These are phyloP conservation scores for Nothopassalora personata DNA, from an alignment of 2,329 filamentous ascomycete species.

Conservation along the genomic window DNA sequence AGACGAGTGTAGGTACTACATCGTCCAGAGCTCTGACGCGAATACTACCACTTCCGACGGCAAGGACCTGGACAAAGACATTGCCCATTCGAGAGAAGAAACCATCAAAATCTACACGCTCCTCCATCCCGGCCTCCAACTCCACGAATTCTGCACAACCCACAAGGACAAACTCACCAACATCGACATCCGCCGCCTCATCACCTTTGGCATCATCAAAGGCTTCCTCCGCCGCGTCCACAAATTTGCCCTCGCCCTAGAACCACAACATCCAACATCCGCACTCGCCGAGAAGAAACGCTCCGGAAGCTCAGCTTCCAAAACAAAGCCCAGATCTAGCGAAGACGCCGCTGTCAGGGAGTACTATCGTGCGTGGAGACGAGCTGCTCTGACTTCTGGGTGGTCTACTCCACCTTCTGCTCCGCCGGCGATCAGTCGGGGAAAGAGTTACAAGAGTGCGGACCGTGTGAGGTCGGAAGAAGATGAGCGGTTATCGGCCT, in stretches of 20 bases:
- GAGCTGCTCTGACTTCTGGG: slow-evolving; percentile 29
- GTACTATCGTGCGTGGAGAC: slow-evolving; percentile 31
- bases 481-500: slow-evolving; percentile 54
- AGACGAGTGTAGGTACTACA: slow-evolving; percentile 82
- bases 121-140: slow-evolving; percentile 75
- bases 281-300: slow-evolving; percentile 8
- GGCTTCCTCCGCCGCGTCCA: slow-evolving; percentile 85
- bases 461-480: slow-evolving; percentile 25
- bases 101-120: slow-evolving; percentile 79
- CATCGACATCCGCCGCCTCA: slow-evolving; percentile 83
- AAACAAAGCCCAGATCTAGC: slow-evolving; percentile 15
- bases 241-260: slow-evolving; percentile 68
- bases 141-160: slow-evolving; percentile 78
- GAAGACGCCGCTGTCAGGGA: slow-evolving; percentile 19
- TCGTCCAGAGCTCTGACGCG: slow-evolving; percentile 47
- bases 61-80: neutral
- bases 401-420: slow-evolving; percentile 28
- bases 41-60: slow-evolving; percentile 1
- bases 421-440: slow-evolving; percentile 29
- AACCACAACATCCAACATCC: slow-evolving; percentile 9
- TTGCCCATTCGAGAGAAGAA: slow-evolving; percentile 23
- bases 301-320: slow-evolving; percentile 7
- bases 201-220: slow-evolving; percentile 95
- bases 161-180: slow-evolving; percentile 67
- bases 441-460: slow-evolving; percentile 23